Conservation (phyloP, 2,329 filamentous ascomycete genomes). For the Celoporthe dispersa region DNA sequence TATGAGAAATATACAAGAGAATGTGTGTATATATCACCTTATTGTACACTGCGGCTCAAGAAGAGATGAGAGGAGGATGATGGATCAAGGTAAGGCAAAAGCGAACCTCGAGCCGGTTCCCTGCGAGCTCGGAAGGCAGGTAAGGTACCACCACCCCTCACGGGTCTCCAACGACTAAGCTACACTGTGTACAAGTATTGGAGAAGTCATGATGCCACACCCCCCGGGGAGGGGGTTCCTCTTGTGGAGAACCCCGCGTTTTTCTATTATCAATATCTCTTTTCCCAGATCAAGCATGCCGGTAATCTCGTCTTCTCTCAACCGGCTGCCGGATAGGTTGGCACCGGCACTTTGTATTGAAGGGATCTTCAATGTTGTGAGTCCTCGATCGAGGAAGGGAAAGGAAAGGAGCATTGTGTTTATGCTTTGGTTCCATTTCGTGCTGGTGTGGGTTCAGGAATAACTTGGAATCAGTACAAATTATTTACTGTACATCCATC, state of each 20-base stretch:
- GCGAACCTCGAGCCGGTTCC: not conserved
- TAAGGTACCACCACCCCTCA: not conserved
- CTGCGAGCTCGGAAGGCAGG: not conserved
- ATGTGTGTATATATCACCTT: not conserved
- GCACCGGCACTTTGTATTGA: not conserved
- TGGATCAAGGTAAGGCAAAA: not conserved
- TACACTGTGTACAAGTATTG: not conserved
- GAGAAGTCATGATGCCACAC: not conserved
- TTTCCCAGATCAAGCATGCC: not conserved
- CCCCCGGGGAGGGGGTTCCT: not conserved
- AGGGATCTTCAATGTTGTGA: no score
- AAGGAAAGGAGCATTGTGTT: not conserved
- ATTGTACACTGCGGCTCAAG: not conserved
- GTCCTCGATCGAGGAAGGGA: no score
- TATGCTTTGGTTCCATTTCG: no score
- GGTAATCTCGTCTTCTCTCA: not conserved
- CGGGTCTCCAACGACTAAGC: not conserved
- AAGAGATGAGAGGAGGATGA: not conserved
- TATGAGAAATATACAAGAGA: not conserved
- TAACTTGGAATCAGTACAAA: no score
- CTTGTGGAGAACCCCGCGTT: conserved; percentile 5
- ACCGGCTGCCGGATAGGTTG: not conserved
- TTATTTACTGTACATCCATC: no score
- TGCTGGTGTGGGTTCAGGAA: no score
- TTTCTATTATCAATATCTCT: not conserved